Percentiles rank a stretch among this genome's conserved stretches.
Evolutionary conservation across 768 basidiomycete species (phyloP).

Genomic region (Leccinum fibrillosum): DNA sequence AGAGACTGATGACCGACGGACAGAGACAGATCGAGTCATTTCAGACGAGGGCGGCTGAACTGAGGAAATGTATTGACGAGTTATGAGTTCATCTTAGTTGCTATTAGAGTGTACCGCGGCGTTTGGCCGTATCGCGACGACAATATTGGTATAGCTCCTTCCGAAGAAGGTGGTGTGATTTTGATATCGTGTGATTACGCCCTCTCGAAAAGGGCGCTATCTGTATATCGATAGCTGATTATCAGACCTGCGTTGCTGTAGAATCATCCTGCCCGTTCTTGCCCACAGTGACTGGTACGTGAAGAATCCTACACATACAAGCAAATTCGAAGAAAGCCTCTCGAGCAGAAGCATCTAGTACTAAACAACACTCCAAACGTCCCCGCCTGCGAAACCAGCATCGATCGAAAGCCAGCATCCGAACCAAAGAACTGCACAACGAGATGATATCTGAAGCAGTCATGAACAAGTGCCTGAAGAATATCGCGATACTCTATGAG

Average conservation of each 20-base stretch:
- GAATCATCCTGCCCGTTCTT: no score
- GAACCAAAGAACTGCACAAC: conserved; percentile 14
- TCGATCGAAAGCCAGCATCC: conserved; percentile 2
- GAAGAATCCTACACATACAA: neutral
- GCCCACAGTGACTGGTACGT: no score
- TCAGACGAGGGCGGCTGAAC: conserved; percentile 41
- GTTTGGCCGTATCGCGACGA: neutral
- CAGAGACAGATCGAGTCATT: conserved; percentile 48
- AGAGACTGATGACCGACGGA: conserved; percentile 53
- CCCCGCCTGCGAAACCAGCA: neutral
- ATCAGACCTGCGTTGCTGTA: no score
- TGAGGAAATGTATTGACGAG: conserved; percentile 35
- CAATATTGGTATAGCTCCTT: neutral
- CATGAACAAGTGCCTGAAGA: conserved; percentile 26
- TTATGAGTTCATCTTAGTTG: conserved; percentile 19
- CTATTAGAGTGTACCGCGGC: neutral
- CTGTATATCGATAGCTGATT: no score
- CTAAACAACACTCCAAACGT: neutral
- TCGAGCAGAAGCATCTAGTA: no score
- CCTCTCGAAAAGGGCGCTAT: no score
- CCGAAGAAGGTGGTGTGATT: no score
- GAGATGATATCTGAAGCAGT: conserved; percentile 33
- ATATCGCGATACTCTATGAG: conserved; percentile 8
- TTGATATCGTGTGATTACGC: no score
- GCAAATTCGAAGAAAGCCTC: neutral